These are phyloP conservation scores for Mycena galericulata DNA, from an alignment of 768 basidiomycete genomes.

Conservation along the genomic window DNA sequence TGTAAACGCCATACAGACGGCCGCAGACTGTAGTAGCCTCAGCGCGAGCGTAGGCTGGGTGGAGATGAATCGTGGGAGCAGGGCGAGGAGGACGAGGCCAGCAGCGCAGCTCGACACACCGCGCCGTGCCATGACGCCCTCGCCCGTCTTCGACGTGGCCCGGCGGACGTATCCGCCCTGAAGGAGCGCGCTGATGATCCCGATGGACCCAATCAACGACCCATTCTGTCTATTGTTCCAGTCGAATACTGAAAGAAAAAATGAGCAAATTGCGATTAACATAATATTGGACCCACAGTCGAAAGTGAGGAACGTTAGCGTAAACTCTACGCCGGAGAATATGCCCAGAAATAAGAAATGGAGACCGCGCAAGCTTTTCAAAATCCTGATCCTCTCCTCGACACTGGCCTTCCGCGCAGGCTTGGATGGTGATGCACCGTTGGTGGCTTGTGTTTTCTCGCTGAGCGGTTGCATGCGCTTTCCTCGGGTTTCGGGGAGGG, in stretches of 20 bases:
- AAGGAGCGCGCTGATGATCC: conserved; percentile 88
- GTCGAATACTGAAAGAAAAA: conserved; percentile 73
- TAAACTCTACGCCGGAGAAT: conserved; percentile 98
- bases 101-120: conserved; percentile 82
- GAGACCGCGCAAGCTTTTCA: conserved; percentile 71
- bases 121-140: conserved; percentile 84
- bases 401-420: conserved; percentile 45
- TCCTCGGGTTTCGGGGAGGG: conserved; percentile 89
- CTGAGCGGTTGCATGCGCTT: conserved; percentile 43
- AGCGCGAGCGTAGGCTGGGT: conserved; percentile 58
- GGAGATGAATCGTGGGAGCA: conserved; percentile 69
- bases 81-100: conserved; percentile 77
- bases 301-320: conserved; percentile 94
- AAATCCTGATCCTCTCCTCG: conserved; percentile 65
- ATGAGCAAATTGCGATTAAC: not conserved
- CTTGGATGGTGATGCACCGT: conserved; percentile 40
- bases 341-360: conserved; percentile 91
- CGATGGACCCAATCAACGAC: conserved; percentile 86
- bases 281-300: conserved; percentile 67
- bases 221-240: conserved; percentile 94
- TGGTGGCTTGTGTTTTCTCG: conserved; percentile 36
- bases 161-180: conserved; percentile 97
- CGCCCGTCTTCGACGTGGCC: conserved; percentile 77
- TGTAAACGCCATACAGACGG: conserved; percentile 91
- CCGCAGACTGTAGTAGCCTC: conserved; percentile 73